Percentiles rank a stretch among this genome's conserved stretches.
phyloP scores from a whole-genome alignment of 257 asterid genomes.

The Linaria vulgaris region DNA sequence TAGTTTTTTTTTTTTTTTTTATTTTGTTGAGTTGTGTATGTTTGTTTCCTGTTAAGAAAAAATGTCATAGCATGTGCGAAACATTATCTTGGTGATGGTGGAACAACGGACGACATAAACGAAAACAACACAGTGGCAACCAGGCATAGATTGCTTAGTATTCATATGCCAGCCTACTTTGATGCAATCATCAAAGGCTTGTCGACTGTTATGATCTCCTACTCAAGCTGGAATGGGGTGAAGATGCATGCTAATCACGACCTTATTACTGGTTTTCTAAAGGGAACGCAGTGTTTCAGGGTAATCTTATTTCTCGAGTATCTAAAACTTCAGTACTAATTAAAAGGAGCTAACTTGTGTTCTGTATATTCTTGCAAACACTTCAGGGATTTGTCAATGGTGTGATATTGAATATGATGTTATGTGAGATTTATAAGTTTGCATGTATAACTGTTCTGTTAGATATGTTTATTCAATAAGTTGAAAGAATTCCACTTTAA shows the following conservation, averaged over 20 bases:
- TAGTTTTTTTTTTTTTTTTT: too few relatives aligned
- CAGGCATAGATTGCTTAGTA: conserved; percentile 35
- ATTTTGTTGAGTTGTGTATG: not conserved
- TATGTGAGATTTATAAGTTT: too few relatives aligned
- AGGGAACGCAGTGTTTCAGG: conserved; percentile 38
- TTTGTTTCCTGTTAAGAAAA: conserved; percentile 21
- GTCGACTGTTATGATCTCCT: conserved; percentile 43
- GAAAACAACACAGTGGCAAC: conserved; percentile 33
- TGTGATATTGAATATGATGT: too few relatives aligned
- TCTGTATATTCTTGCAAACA: not conserved
- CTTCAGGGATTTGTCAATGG: conserved; percentile 51
- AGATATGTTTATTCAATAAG: too few relatives aligned
- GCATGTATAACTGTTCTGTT: too few relatives aligned
- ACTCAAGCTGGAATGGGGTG: conserved; percentile 43
- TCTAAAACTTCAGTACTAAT: too few relatives aligned
- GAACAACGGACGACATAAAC: conserved; percentile 46
- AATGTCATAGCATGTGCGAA: conserved; percentile 51
- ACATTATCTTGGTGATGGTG: conserved; percentile 57
- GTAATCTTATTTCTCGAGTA: conserved; percentile 21
- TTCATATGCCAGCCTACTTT: conserved; percentile 43
- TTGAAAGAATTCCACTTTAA: too few relatives aligned
- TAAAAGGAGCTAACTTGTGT: not conserved
- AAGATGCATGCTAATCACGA: conserved; percentile 49
- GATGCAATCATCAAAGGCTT: conserved; percentile 47
- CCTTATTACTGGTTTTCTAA: conserved; percentile 40